These are phyloP conservation scores for Colletotrichum shisoi DNA, from an alignment of 2,329 filamentous ascomycete genomes.

Conservation along the genomic window DNA sequence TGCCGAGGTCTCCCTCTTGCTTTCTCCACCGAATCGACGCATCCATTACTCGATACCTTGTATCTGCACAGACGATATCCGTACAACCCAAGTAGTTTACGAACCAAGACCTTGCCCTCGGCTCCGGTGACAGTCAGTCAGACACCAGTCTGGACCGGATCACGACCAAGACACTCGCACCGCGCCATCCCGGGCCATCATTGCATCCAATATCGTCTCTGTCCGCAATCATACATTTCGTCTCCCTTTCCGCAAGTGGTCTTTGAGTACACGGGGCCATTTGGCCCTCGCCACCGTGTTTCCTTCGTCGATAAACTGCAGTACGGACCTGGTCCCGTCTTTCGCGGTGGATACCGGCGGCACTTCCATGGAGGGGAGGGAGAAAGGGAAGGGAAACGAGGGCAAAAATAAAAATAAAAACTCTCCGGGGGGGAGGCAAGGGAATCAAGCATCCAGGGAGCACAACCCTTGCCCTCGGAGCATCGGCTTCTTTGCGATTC, in stretches of 20 bases:
- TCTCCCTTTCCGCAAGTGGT: too few species aligned
- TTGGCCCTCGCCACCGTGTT: neutral
- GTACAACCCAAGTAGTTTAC: too few species aligned
- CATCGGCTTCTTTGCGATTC: slow-evolving; percentile 17
- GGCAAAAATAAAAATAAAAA: neutral
- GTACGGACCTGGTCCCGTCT: slow-evolving; percentile 9
- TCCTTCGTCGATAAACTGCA: slow-evolving; percentile 2
- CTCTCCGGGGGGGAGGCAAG: slow-evolving; percentile 20
- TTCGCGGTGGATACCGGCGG: slow-evolving; percentile 18
- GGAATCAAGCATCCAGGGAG: slow-evolving; percentile 23
- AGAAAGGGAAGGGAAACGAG: slow-evolving; percentile 17
- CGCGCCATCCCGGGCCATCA: neutral
- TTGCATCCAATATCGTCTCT: too few species aligned
- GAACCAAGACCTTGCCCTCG: neutral
- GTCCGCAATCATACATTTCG: neutral
- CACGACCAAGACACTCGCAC: neutral
- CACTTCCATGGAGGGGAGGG: slow-evolving; percentile 14
- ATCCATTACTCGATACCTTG: neutral
- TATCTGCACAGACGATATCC: neutral
- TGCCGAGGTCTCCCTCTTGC: neutral
- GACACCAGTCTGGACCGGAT: neutral
- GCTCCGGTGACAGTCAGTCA: neutral
- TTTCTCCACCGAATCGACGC: neutral
- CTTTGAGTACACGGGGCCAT: neutral
- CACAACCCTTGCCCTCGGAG: slow-evolving; percentile 17